These are phyloP conservation scores for Trichophaea hybrida DNA, from an alignment of 2,329 filamentous ascomycete genomes.

Conservation along the genomic window DNA sequence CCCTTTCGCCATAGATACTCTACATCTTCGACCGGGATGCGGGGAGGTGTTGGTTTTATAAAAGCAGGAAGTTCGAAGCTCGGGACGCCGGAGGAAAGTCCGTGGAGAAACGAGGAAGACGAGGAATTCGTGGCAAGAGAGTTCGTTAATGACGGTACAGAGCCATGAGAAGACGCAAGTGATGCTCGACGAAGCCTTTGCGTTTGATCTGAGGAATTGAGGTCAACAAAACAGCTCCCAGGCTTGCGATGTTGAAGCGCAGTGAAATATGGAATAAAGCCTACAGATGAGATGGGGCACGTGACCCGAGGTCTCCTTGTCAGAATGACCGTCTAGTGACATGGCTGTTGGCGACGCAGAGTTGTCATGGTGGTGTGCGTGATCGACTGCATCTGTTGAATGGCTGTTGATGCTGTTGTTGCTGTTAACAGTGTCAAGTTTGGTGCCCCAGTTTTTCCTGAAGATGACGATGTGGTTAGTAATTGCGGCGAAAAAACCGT, in stretches of 20 bases:
- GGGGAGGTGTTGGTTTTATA: constrained; percentile 62
- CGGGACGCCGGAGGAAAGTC: constrained; percentile 34
- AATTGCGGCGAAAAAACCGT: neutral
- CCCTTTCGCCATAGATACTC: constrained; percentile 73
- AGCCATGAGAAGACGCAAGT: constrained; percentile 31
- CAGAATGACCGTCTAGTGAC: constrained; percentile 35
- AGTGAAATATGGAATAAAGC: constrained; percentile 22
- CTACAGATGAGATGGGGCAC: constrained; percentile 50
- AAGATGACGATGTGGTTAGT: constrained; percentile 1
- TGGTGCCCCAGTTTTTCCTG: constrained; percentile 26
- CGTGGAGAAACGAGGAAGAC: constrained; percentile 34
- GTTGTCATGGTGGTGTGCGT: constrained; percentile 26
- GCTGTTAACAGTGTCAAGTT: constrained; percentile 30
- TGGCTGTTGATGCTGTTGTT: neutral
- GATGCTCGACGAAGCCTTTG: constrained; percentile 36
- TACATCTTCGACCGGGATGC: constrained; percentile 68
- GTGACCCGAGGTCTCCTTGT: constrained; percentile 41
- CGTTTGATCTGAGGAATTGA: constrained; percentile 34
- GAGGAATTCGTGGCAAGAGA: constrained; percentile 27
- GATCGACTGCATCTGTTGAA: constrained; percentile 24
- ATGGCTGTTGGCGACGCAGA: constrained; percentile 27
- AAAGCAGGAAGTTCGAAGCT: constrained; percentile 49
- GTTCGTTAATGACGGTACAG: constrained; percentile 31
- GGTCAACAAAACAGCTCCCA: neutral
- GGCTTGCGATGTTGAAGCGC: neutral